These are phyloP conservation scores for Boeremia lycopersici DNA, from an alignment of 2,329 filamentous ascomycete genomes.

Conservation along the genomic window DNA sequence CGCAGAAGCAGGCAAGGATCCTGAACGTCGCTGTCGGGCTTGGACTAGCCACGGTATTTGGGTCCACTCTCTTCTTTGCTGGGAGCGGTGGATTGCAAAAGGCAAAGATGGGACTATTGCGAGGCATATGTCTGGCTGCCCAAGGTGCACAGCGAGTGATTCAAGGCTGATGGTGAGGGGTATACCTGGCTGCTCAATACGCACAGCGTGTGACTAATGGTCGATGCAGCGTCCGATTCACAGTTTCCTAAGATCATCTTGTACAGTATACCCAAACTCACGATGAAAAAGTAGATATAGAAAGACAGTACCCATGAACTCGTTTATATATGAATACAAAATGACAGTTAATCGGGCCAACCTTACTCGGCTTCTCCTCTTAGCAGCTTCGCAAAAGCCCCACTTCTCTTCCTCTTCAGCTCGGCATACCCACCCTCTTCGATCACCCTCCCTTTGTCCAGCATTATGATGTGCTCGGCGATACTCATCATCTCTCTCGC, in stretches of 20 bases:
- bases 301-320: not conserved
- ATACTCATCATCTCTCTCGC: conserved; percentile 83
- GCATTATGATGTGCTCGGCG: conserved; percentile 73
- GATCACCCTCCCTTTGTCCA: conserved; percentile 70
- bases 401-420: conserved; percentile 51
- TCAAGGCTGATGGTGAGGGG: conserved; percentile 14
- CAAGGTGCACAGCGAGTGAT: conserved; percentile 27
- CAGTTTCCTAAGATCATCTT: not conserved
- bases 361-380: conserved; percentile 40
- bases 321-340: not conserved
- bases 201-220: no score
- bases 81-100: conserved; percentile 28
- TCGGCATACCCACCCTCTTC: conserved; percentile 71
- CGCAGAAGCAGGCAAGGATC: conserved; percentile 54
- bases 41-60: conserved; percentile 20
- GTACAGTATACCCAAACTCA: not conserved
- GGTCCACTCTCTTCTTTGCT: conserved; percentile 30
- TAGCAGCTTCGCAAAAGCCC: conserved; percentile 45
- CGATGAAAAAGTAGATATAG: not conserved
- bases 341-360: not conserved
- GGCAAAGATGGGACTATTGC: conserved; percentile 36
- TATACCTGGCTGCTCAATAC: no score
- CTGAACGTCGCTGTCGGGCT: conserved; percentile 39
- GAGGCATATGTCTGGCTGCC: conserved; percentile 34
- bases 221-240: no score